Conservation (phyloP, 208 protist species). For the Balamuthia mandrillaris region DNA sequence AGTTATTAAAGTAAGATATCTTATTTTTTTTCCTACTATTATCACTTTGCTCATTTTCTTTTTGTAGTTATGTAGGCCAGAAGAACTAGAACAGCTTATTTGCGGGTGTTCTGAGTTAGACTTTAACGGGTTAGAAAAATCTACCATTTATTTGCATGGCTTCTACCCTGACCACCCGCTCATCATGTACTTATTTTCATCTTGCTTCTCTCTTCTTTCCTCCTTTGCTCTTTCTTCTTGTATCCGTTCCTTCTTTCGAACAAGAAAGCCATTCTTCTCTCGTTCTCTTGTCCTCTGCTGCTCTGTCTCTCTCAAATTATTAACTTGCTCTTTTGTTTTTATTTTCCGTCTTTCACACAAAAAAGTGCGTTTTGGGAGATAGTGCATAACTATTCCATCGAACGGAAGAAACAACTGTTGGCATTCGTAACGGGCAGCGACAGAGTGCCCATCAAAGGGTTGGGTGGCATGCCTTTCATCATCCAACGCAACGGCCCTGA, state of each 20-base stretch:
- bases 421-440: conserved; percentile 70
- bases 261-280: background rate
- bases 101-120: conserved; percentile 63
- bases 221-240: background rate
- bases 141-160: background rate
- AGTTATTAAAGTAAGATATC: background rate
- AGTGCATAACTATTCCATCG: conserved; percentile 44
- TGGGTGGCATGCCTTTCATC: conserved; percentile 61
- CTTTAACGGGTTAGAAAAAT: conserved; percentile 60
- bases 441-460: conserved; percentile 59
- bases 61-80: conserved; percentile 59
- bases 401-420: conserved; percentile 65
- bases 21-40: background rate
- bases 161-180: background rate
- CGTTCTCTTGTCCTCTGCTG: background rate
- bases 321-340: too few relatives aligned
- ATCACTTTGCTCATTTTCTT: background rate
- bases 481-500: conserved; percentile 4
- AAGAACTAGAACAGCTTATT: conserved; percentile 71
- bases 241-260: background rate
- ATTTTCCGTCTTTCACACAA: background rate
- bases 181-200: background rate
- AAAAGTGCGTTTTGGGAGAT: conserved; percentile 57
- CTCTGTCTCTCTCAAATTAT: too few relatives aligned
- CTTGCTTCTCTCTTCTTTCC: background rate